Base-by-base conservation (phyloP, 768 basidiomycete genomes). In the Tylopilus plumbeoviolaceoides region DNA sequence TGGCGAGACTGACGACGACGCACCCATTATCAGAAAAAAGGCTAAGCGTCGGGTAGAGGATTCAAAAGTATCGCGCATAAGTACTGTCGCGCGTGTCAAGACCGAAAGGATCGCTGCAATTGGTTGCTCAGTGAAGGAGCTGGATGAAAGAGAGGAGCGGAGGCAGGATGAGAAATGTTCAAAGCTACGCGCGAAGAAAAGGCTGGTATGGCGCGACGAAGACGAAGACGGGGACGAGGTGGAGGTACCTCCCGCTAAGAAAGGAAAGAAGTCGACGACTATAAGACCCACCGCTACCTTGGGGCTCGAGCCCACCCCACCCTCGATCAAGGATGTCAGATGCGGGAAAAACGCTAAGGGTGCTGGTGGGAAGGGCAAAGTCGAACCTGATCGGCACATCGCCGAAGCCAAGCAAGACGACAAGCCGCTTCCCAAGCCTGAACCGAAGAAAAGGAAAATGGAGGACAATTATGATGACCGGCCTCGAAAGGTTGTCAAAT, bases 401-500 rank as follows among this genome's bases (percentile, higher is more conserved):
- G 28, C 10, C 17, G 38, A 51, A 33, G n/a, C 28, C 2, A 39
- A 11, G 18, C 42, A 58, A 40, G 45, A 28, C 3, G 21, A 35
- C 18, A 40, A 48, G n/a, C 53, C 11, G 39, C 54, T 27, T 30
- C 44, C 33, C 1, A 43, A 48, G 21, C 33, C 30, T 23, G 14
- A 59, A 47, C 35, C 30, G 5, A 50, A 54, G 40, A 68, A 65
- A 39, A 54, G 61, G 48, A 55, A 56, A 60, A 54, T 59, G 21
- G 55, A 57, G 9, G 66, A 58, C 14, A 50, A 57, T 4, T 49
- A 63, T 14, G 54, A 66, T 15, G 56, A 69, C 14, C 57, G 51
- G 50, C 64, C 64, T 42, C 50, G 44, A 30, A 68, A 70, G 53
- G 42, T 31, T 39, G 55, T 51, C 25, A 63, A 57, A 33, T 51